Base-by-base conservation (phyloP, 139 green algal genomes). In the Closterium sp. region DNA sequence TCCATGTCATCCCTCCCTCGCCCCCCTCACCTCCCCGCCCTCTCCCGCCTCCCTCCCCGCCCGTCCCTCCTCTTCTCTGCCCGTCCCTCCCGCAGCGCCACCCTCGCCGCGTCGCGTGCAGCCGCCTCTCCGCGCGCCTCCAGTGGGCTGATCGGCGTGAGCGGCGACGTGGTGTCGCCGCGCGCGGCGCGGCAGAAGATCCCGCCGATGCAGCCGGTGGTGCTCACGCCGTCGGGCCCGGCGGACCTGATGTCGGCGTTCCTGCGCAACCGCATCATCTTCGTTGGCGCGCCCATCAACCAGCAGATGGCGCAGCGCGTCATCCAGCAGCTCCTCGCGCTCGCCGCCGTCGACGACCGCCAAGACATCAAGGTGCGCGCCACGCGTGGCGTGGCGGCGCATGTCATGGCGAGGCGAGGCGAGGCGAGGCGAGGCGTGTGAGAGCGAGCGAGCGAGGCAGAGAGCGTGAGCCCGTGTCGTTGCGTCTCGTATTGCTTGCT, bases 311-410 rank as follows among this genome's bases (percentile, higher is more conserved):
- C 96, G 4, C 97, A 96, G 5, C 93, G 97, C 34, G 95, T 98
- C 31, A 97, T 99, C 7, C 97, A 96, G 21, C 95, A 93, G 43
- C 91, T 99, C 88, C 85, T 99, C 84, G 97, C 98, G 10, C 91
- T 99, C 43, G 97, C 99, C 90, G 95, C 96, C 0, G 93, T 98
- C 34, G 95, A 98, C 90, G 92, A 96, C 4, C 93, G 96, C 0
- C 94, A 97, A 83, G 97, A 98, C 28, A 99, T 99, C 89, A 96
- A 97, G 86, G 86, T 93, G n/a, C 12, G 87, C 38, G 81, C 30
- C 30, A 19, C 12, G n/a, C 28, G 64, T 10, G 64, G 64, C 12
- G 64, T 16, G 16, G n/a, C n/a, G n/a, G n/a, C n/a, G 81, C 81
- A 86, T 25, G 9, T 12, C 43, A 16, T 69, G 43, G 43, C 7